Base-by-base conservation (phyloP, 139 green algal species). In the Chlorella vulgaris region DNA sequence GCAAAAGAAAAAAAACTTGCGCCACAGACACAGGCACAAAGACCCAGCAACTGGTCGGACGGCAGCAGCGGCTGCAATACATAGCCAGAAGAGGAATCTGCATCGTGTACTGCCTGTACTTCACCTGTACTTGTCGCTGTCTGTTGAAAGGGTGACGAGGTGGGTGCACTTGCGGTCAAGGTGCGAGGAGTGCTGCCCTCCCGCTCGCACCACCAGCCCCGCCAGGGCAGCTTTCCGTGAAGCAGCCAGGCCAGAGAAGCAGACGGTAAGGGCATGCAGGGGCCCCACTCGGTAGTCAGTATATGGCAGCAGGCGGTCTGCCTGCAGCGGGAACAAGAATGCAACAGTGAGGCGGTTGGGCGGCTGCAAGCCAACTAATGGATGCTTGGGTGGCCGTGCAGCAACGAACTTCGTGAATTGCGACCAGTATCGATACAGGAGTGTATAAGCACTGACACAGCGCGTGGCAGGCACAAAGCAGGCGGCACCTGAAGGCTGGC, bases 111-210 rank as follows among this genome's bases (percentile, higher is more conserved):
- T 31, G 55, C 18, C 36, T 35, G 66, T 36, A 38, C 7, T 47
- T 24, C 73, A 85, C 81, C 28, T 76, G 82, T 84, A 86, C 60
- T 90, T 90, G 8, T 81, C 71, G 74, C 84, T 86, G 7, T 68
- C 28, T 26, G 71, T 69, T 13, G 71, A 51, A 26, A 50, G 50
- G 15, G 79, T 80, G 5, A 89, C 85, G 26, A 89, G 62, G 51
- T 90, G 84, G 42, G 79, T 90, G 78, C 84, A 89, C 55, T 47
- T 62, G 18, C 42, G 73, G 73, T 71, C 55, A 24, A 89, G 76
- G 0, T 47, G 39, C 1, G 75, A 26, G 0, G 85, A 89, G 81
- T 89, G 85, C 50, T 18, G 21, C 13, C 85, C 85, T 33, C 76
- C 76, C 26, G 18, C 38, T 3, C 29, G 6, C 28, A 50, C 22